Conservation (phyloP, 1,284 basidiomycete genomes). For the Hymenochaete sp. region DNA sequence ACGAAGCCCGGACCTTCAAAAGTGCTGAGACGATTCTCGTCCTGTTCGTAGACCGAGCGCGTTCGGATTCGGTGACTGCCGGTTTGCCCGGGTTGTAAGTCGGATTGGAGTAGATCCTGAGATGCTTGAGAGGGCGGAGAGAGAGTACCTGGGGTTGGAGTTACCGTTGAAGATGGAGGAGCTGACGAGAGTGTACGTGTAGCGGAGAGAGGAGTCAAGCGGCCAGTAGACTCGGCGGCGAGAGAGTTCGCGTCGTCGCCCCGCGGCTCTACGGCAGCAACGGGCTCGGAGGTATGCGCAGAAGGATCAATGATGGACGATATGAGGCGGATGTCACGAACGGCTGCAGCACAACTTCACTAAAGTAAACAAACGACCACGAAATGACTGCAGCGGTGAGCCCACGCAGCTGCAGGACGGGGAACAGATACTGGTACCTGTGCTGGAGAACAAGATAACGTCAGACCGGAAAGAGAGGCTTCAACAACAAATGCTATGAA, state of each 20-base stretch:
- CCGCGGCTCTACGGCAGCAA: constrained; percentile 18
- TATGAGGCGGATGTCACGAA: no score
- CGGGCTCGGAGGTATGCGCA: constrained; percentile 13
- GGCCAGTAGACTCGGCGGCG: constrained; percentile 1
- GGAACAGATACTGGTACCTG: no score
- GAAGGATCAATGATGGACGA: constrained; percentile 18
- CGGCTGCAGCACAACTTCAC: no score
- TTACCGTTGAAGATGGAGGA: neutral
- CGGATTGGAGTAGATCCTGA: constrained; percentile 1
- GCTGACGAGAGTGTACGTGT: constrained; percentile 2
- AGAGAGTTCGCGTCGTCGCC: constrained; percentile 13
- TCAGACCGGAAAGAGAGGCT: no score
- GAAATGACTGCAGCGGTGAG: no score
- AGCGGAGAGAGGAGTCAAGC: neutral
- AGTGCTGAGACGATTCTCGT: constrained; percentile 15
- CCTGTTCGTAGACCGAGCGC: constrained; percentile 13
- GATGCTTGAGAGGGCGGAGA: constrained; percentile 1
- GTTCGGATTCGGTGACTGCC: constrained; percentile 13
- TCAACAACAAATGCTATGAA: no score
- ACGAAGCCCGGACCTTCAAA: no score
- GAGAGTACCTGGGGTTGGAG: neutral
- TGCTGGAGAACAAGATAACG: no score
- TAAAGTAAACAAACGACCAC: no score
- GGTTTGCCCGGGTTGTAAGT: neutral
- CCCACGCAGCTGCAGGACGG: no score